Evolutionary conservation across 768 basidiomycete species (phyloP), one percentile per base, ranked within the genome.

Genomic region (Lactarius pseudohatsudake): DNA sequence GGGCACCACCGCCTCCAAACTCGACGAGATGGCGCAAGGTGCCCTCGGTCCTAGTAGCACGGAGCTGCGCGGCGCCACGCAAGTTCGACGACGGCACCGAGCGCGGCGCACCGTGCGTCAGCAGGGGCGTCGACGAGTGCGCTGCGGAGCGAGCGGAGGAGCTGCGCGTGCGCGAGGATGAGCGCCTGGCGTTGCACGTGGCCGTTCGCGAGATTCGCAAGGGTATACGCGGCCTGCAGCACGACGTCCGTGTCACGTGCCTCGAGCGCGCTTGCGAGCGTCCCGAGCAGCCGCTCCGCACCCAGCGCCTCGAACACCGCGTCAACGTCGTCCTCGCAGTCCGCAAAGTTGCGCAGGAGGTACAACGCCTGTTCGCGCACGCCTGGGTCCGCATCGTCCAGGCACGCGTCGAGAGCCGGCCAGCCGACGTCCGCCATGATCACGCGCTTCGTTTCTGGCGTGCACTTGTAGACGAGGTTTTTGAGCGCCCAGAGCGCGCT

Each of bases 401-500:
- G 76, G 77, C 86, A 92, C 92, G 76, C 76, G 16, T 79, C 73
- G 1, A 96, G 76, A 16, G 80, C 77, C 0, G 72, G 72, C 91
- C 92, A 95, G 1, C 86, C 86, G 3, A 97, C 72, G 54, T 80
- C 77, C n/a, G 77, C 76, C 84, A 93, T 90, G 16, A 94, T 83
- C 64, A 81, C 77, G 50, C 77, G 77, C 76, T 92, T 94, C 59
- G 84, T 84, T 53, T 81, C 80, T n/a, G 79, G 76, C 3, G 76
- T 77, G 40, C 86, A 85, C 72, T 87, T 88, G 74, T 84, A 84
- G 2, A 93, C 74, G n/a, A 92, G 73, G 72, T 96, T 97, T 75
- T 92, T 94, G 41, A 95, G 76, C 0, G 89, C 90, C 94, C 94
- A 96, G n/a, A 96, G 73, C 0, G 89, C 85, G 68, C 86, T 93